Evolutionary conservation across 768 basidiomycete genomes (phyloP).

Genomic region (Suillus bovinus): DNA sequence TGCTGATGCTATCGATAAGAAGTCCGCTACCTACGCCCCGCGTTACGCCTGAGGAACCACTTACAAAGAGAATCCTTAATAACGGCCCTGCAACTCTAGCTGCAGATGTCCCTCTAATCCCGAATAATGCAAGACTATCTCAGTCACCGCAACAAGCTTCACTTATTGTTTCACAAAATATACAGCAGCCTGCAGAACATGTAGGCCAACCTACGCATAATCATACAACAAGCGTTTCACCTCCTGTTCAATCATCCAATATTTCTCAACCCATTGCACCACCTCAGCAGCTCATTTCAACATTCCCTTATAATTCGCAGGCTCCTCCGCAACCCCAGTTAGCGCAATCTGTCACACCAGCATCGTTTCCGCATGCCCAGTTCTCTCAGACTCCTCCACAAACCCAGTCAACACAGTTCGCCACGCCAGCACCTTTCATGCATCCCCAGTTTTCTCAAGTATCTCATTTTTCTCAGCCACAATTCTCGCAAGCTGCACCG

Average conservation of each 20-base stretch:
- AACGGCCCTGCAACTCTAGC: slow-evolving; percentile 7
- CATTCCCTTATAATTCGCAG: slow-evolving; percentile 15
- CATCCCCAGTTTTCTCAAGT: slow-evolving; percentile 16
- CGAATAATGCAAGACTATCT: slow-evolving; percentile 4
- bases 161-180: slow-evolving; percentile 5
- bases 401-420: slow-evolving; percentile 21
- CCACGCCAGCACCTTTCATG: neutral
- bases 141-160: slow-evolving; percentile 1
- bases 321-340: slow-evolving; percentile 17
- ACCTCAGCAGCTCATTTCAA: slow-evolving; percentile 17
- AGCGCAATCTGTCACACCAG: slow-evolving; percentile 14
- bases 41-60: slow-evolving; percentile 46
- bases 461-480: slow-evolving; percentile 22
- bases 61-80: slow-evolving; percentile 15
- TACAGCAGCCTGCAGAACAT: slow-evolving; percentile 1
- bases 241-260: slow-evolving; percentile 1
- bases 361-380: slow-evolving; percentile 11
- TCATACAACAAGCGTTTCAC: slow-evolving; percentile 10
- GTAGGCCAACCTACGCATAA: neutral
- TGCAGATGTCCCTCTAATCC: neutral
- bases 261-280: slow-evolving; percentile 9
- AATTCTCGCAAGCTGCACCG: slow-evolving; percentile 17
- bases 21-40: slow-evolving; percentile 65
- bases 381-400: slow-evolving; percentile 7
- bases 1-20: slow-evolving; percentile 39